Conservation (phyloP, 305 asterid genomes). For the Caryopteris hybrid region DNA sequence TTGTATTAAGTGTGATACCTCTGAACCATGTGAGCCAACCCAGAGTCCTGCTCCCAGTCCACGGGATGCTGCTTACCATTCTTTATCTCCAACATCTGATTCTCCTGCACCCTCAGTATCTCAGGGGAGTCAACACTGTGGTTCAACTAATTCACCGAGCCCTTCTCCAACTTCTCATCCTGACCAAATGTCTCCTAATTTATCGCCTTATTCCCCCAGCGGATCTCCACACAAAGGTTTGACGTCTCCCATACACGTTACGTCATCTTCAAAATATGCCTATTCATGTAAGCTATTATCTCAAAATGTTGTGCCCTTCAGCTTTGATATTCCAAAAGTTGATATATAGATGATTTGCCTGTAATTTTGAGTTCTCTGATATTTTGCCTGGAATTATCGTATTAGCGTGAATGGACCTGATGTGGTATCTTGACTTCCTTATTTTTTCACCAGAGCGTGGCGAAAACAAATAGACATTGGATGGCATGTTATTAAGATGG, state of each 20-base stretch:
- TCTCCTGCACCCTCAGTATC: conserved; percentile 35
- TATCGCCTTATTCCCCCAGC: conserved; percentile 32
- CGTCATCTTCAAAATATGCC: conserved; percentile 25
- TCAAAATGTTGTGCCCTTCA: neutral
- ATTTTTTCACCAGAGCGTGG: neutral
- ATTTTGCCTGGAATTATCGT: neutral
- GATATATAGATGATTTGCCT: conserved; percentile 1
- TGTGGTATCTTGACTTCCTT: neutral
- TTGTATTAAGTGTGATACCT: conserved; percentile 28
- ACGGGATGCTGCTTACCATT: conserved; percentile 17
- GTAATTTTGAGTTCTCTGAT: neutral
- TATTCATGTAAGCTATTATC: conserved; percentile 45
- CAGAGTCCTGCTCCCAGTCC: conserved; percentile 34
- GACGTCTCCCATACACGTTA: conserved; percentile 34
- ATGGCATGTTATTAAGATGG: neutral
- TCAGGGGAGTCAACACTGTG: conserved; percentile 24
- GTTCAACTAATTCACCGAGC: conserved; percentile 35
- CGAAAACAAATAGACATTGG: neutral
- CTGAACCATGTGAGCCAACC: conserved; percentile 32
- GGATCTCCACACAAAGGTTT: conserved; percentile 28
- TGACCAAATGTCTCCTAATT: conserved; percentile 23
- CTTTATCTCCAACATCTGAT: conserved; percentile 26
- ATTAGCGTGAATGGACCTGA: neutral
- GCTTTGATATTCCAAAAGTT: neutral
- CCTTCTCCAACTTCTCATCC: conserved; percentile 35